These are phyloP conservation scores for Martiniozyma asiatica DNA, from an alignment of 1,139 yeast species.

Conservation along the genomic window DNA sequence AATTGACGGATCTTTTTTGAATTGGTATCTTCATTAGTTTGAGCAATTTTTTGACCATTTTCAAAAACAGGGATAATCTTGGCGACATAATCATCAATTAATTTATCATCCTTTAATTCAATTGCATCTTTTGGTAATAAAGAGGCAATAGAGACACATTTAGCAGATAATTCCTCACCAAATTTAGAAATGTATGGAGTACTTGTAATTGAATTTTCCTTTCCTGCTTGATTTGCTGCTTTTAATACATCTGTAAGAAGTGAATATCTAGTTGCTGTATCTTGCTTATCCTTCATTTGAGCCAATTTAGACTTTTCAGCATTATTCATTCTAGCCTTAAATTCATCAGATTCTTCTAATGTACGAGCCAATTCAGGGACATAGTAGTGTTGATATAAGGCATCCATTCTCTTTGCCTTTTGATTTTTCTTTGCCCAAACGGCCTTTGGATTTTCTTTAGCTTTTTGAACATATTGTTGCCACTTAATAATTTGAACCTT, in stretches of 20 bases:
- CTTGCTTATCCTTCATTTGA: slow-evolving; percentile 30
- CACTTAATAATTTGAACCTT: slow-evolving; percentile 59
- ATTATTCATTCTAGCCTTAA: slow-evolving; percentile 16
- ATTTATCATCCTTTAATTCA: slow-evolving; percentile 15
- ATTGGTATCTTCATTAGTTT: slow-evolving; percentile 25
- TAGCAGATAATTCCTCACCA: slow-evolving; percentile 17
- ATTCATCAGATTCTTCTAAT: slow-evolving; percentile 14
- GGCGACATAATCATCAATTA: slow-evolving; percentile 21
- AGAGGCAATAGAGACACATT: slow-evolving; percentile 18
- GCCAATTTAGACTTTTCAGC: slow-evolving; percentile 23
- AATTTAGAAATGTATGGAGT: slow-evolving; percentile 20
- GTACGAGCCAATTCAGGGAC: slow-evolving; percentile 8
- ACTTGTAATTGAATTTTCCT: slow-evolving; percentile 5
- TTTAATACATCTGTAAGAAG: slow-evolving; percentile 29
- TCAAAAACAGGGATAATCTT: slow-evolving; percentile 23
- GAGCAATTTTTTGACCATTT: slow-evolving; percentile 26
- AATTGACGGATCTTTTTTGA: slow-evolving; percentile 41
- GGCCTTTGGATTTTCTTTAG: slow-evolving; percentile 44
- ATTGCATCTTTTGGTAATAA: slow-evolving; percentile 16
- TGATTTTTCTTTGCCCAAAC: slow-evolving; percentile 43
- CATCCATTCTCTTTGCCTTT: slow-evolving; percentile 14
- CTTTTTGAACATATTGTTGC: slow-evolving; percentile 57
- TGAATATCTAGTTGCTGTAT: slow-evolving; percentile 31
- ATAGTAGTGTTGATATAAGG: slow-evolving; percentile 14
- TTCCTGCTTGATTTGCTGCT: slow-evolving; percentile 11